Evolutionary conservation across 2,329 filamentous ascomycete genomes (phyloP), one percentile per base, ranked within the genome.

Genomic region (Diaporthe citriasiana): DNA sequence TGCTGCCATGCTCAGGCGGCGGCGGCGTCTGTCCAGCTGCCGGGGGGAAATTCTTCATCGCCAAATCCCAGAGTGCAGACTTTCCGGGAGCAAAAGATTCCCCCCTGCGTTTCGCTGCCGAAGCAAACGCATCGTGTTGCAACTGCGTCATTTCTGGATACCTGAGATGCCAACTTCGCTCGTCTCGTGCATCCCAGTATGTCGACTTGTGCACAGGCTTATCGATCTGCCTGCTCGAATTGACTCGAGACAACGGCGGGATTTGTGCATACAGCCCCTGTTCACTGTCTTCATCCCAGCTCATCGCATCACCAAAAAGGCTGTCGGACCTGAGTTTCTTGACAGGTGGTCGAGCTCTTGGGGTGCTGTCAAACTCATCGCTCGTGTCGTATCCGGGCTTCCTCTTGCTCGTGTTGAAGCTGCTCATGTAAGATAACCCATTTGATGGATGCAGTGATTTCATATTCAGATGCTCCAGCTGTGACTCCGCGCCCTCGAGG

Each of bases 71-170:
- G 30, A 91, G 80, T 0, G 83, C 83, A 3, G 88, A 85, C 73
- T 85, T 85, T 2, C 86, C 87, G 3, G 87, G 88, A 0, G 81
- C 82, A 70, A 93, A 93, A 27, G 85, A 82, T 77, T 92, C 90
- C 0, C 84, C 84, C 45, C 87, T 83, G 0, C 82, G 82, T 42
- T 82, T 78, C 1, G 90, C 89, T 22, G 88, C 89, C n/a, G 85
- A 80, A 25, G 84, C 82, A 79, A 91, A 92, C 2, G 87, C 88
- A 45, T 87, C 85, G 72, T 87, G 87, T 75, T 92, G 90, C 9
- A 89, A 83, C 72, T 89, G 86, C 0, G 88, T 91, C 89, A 93
- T 92, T 76, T 90, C 88, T 0, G 91, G 91, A 77, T 93, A 93
- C 68, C 88, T 80, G 5, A 91, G 83, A 76, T 93, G 91, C 86